Base-by-base conservation (phyloP, 1,139 yeast species). In the Suhomyces terraborum region DNA sequence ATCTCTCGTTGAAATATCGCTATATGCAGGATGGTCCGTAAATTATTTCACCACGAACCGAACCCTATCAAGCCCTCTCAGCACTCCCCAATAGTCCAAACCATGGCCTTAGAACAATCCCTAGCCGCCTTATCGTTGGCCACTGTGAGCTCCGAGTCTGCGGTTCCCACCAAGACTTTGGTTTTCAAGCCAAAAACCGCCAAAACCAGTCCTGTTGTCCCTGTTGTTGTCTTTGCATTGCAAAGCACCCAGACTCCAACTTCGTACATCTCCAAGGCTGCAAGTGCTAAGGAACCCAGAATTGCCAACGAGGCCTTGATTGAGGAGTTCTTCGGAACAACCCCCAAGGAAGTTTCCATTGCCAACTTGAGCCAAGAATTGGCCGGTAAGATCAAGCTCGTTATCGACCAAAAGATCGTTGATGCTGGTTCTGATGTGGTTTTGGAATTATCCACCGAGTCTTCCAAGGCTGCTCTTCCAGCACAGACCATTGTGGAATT, bases 131-230 rank as follows among this genome's bases (percentile, higher is more conserved):
- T 81, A 52, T 77, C 84, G 36, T 63, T 80, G 53, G 69, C 77
- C 33, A 66, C 74, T 27, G 72, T 72, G 22, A 50, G 70, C 18
- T 56, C 69, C 32, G 78, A 66, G 27, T 56, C 61, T 31, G 73
- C 79, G 4, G 51, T 64, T 26, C 65, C 79, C 32, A 80, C 86
- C 49, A 88, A 88, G 64, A 77, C 93, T 4, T 74, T 88, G 51
- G 89, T 88, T 24, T 88, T 88, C 77, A 88, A 88, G 69, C 96
- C 96, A 54, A 88, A 88, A 67, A 88, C 96, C 36, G 84, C 95
- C 41, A 88, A 88, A 61, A 67, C 88, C 35, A 89, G 88, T 39
- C 66, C 78, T n/a, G 88, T 95, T 24, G 80, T 85, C 38, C 96
- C 96, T 35, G 75, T 88, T 23, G 80, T 88, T 36, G 88, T 88